Evolutionary conservation across 129 eudicot species (phyloP), one percentile per base, ranked within the genome.

Genomic region (Dittrichia graveolens): DNA sequence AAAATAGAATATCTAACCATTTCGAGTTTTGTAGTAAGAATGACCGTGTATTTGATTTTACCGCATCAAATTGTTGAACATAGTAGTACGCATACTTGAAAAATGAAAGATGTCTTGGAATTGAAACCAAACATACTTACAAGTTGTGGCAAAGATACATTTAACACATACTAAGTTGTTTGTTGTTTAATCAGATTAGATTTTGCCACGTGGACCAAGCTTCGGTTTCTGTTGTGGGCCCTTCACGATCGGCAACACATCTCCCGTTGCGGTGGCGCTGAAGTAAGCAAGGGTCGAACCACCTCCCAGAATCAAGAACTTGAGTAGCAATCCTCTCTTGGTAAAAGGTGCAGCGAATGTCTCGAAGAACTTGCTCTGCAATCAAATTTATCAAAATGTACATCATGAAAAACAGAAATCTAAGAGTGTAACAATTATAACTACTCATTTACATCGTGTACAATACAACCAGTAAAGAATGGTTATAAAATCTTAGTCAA

Each of bases 311-410:
- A 95, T 79, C 89, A 91, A 80, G 91, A 95, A 91, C 47, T 95
- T 95, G 84, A 95, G 94, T 89, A 95, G 80, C 71, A 95, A 79
- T 15, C 99, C 99, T 83, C 99, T 95, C 95, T 95, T 95, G 78
- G 97, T 95, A 87, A 95, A 95, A 18, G 99, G 99, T 50, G 96
- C 99, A 7, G 97, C 99, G 69, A 95, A 91, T 75, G 99, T 95
- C 87, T 91, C 97, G 65, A 95, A 95, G 89, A 95, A 95, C 83
- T 95, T 95, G 95, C 97, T 95, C 99, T 95, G 86, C 82, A 79
- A 58, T 65, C 43, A 49, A 61, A 55, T 75, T 18, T 4, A 75
- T 45, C 67, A 59, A 59, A 53, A 24, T 75, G 78, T 48, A 64
- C 47, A 65, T 13, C 49, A 74, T 62, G 24, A 60, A 45, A 37